Evolutionary conservation across 306 rosid species (phyloP).

Genomic region (Ormosia emarginata): DNA sequence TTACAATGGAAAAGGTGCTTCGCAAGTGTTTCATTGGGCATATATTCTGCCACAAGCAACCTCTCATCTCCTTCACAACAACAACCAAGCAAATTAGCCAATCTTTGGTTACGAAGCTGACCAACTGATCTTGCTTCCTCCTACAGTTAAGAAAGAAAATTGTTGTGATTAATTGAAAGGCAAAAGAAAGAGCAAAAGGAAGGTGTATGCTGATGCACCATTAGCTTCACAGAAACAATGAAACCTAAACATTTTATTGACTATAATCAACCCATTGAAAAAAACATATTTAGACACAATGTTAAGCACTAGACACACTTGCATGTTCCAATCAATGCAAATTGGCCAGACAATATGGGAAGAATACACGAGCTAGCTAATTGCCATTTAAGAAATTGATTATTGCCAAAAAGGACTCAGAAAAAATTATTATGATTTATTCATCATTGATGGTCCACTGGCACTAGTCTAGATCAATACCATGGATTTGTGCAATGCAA

Average conservation of each 20-base stretch:
- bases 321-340: not conserved
- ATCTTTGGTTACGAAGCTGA: constrained; percentile 73
- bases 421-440: not conserved
- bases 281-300: not conserved
- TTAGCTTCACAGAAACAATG: constrained; percentile 5
- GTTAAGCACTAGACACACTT: not conserved
- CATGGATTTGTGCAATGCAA: not conserved
- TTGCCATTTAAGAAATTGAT: not conserved
- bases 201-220: not conserved
- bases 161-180: constrained; percentile 4
- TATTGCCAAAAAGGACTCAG: not conserved
- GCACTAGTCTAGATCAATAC: not conserved
- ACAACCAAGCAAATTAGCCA: constrained; percentile 73
- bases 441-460: not conserved
- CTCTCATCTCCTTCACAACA: constrained; percentile 78
- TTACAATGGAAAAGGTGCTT: constrained; percentile 80
- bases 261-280: not conserved
- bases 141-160: constrained; percentile 31
- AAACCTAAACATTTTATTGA: not conserved
- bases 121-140: constrained; percentile 84
- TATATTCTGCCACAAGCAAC: constrained; percentile 78
- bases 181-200: not conserved
- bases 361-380: not conserved
- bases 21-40: constrained; percentile 84
- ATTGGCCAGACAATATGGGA: not conserved